Conservation (phyloP, 352 stramenopile genomes). For the Peronosclerospora sorghi region DNA sequence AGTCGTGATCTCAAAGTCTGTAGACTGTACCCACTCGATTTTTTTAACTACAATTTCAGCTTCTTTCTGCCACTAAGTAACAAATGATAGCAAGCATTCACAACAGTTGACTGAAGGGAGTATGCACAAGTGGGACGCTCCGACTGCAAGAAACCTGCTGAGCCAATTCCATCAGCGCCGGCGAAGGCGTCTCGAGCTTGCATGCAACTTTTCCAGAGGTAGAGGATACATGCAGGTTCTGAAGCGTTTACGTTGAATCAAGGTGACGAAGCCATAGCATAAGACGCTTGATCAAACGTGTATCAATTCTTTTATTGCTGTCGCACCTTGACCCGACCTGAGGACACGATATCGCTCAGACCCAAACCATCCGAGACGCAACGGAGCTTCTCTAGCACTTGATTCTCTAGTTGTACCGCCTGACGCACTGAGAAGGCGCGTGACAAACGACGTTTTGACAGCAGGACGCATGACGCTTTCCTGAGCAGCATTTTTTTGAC, state of each 20-base stretch:
- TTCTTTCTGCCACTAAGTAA: constrained; percentile 64
- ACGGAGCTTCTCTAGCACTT: constrained; percentile 65
- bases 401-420: constrained; percentile 54
- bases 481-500: constrained; percentile 19
- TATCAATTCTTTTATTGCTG: not conserved
- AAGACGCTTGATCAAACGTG: not conserved
- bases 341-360: constrained; percentile 58
- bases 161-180: constrained; percentile 55
- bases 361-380: constrained; percentile 60
- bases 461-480: constrained; percentile 2
- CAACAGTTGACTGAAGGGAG: not conserved
- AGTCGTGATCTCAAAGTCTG: constrained; percentile 55
- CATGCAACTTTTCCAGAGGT: constrained; percentile 44
- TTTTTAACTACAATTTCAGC: constrained; percentile 33
- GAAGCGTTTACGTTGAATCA: too few relatives aligned
- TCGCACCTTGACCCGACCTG: constrained; percentile 70
- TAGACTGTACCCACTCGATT: constrained; percentile 66
- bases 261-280: too few relatives aligned
- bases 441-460: constrained; percentile 13
- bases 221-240: constrained; percentile 45
- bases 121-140: not conserved
- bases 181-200: constrained; percentile 61
- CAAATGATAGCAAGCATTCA: not conserved
- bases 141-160: constrained; percentile 36
- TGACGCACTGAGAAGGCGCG: constrained; percentile 54